These are phyloP conservation scores for Andrographis paniculata DNA, from an alignment of 305 asterid species.

Conservation along the genomic window DNA sequence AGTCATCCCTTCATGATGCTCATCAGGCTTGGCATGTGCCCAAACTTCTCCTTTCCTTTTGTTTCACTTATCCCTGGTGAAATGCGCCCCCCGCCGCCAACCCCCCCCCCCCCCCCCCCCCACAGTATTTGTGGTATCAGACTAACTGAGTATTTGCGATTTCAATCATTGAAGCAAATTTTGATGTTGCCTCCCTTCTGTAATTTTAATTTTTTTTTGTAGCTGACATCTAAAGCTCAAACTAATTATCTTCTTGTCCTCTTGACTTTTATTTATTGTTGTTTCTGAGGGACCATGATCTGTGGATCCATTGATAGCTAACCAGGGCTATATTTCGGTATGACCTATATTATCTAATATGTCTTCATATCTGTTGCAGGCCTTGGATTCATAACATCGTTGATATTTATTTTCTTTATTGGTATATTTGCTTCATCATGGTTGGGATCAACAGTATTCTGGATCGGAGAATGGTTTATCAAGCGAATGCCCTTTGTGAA, in stretches of 20 bases:
- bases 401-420: slow-evolving; percentile 68
- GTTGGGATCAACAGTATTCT: slow-evolving; percentile 36
- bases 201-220: too few relatives aligned
- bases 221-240: too few relatives aligned
- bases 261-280: too few relatives aligned
- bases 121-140: slow-evolving; percentile 2
- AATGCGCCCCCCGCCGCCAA: too few relatives aligned
- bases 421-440: slow-evolving; percentile 96
- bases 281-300: too few relatives aligned
- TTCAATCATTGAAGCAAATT: too few relatives aligned
- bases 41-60: neutral
- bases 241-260: too few relatives aligned
- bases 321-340: slow-evolving; percentile 5
- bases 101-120: too few relatives aligned
- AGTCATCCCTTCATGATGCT: slow-evolving; percentile 22
- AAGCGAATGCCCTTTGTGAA: slow-evolving; percentile 2
- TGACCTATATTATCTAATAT: slow-evolving; percentile 16
- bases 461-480: neutral
- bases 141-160: too few relatives aligned
- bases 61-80: slow-evolving; percentile 1
- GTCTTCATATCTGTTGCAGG: slow-evolving; percentile 46
- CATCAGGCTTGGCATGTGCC: slow-evolving; percentile 4
- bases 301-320: slow-evolving; percentile 11
- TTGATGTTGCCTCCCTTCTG: too few relatives aligned
- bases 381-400: slow-evolving; percentile 85